Evolutionary conservation across 1,284 basidiomycete species (phyloP), one percentile per base, ranked within the genome.

Genomic region (Phylloboletellus chloephorus): DNA sequence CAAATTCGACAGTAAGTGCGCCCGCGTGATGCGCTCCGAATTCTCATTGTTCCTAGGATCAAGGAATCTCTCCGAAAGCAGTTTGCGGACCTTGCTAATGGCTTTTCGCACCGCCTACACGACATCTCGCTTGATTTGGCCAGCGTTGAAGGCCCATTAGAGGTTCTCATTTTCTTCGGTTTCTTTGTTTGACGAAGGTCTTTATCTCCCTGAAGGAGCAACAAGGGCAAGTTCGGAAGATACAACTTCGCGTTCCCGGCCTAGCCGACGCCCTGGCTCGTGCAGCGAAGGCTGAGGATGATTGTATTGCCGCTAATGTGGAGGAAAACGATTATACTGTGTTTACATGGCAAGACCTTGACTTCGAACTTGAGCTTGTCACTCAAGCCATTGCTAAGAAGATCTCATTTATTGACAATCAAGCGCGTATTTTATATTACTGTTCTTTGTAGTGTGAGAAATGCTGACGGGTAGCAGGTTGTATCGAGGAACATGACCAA

Each of bases 261-360:
- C 65, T 90, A 22, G 70, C 76, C 7, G 75, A 79, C 13, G 66
- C 71, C 0, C 62, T 91, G 15, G 63, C 63, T 7, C 63, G 66
- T 7, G 80, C 88, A 8, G 70, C 69, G 2, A 67, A 61, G 4
- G 82, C 78, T 1, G 89, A 95, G 54, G 71, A 74, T 7, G 85
- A 86, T 42, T 97, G 94, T 59, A 67, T 68, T 4, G 80, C 82
- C n/a, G 94, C 93, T 13, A 97, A 94, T 52, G 86, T 97, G 3
- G 95, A 97, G 58, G 95, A 97, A 64, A 97, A 97, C 61, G 94
- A 97, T 61, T 90, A 96, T 57, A 97, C 94, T 0, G 79, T 95
- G 11, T 88, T 94, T 56, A 93, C 88, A 1, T 78, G 77, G 50
- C 88, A 93, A 59, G 95, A 98, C 63, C 73, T 98, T 16, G 79